phyloP scores from a whole-genome alignment of 202 grass and related monocot species.

The Saccharum hybrid region DNA sequence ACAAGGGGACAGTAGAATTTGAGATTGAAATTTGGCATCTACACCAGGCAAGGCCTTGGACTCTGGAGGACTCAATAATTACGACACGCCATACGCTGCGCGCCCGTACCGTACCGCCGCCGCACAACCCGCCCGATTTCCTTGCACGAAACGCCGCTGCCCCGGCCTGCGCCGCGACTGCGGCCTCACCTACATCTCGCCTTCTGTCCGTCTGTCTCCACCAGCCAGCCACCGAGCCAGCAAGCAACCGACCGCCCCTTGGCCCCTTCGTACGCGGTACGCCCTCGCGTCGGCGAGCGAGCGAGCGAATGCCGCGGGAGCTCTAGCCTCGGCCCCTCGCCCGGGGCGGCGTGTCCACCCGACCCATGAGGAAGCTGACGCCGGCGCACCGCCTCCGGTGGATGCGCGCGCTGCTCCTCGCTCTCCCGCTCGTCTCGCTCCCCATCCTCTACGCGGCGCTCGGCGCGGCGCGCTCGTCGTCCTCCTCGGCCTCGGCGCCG shows the following conservation, averaged over 20 bases:
- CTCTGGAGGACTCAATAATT: conserved; percentile 5
- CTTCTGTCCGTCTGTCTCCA: conserved; percentile 21
- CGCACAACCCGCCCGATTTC: background rate
- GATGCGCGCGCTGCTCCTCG: conserved; percentile 64
- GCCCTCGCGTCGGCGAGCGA: conserved; percentile 34
- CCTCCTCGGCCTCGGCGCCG: background rate
- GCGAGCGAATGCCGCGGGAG: conserved; percentile 64
- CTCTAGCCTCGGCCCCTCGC: conserved; percentile 44
- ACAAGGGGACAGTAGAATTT: too few relatives aligned
- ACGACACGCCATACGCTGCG: conserved; percentile 7
- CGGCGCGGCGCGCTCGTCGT: conserved; percentile 40
- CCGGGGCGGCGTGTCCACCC: conserved; percentile 8
- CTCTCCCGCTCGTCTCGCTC: conserved; percentile 67
- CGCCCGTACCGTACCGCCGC: conserved; percentile 7
- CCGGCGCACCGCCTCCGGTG: conserved; percentile 56
- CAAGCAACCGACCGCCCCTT: background rate
- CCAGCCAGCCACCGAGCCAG: conserved; percentile 30
- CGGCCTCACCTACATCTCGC: background rate
- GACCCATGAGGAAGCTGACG: conserved; percentile 68
- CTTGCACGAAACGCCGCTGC: conserved; percentile 48
- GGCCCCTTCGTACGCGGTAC: background rate
- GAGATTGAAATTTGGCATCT: too few relatives aligned
- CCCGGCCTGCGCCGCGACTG: background rate
- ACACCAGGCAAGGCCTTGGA: too few relatives aligned
- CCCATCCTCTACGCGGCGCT: conserved; percentile 73